These are phyloP conservation scores for Fusarium pseudonygamai DNA, from an alignment of 2,329 filamentous ascomycete species.

Conservation along the genomic window DNA sequence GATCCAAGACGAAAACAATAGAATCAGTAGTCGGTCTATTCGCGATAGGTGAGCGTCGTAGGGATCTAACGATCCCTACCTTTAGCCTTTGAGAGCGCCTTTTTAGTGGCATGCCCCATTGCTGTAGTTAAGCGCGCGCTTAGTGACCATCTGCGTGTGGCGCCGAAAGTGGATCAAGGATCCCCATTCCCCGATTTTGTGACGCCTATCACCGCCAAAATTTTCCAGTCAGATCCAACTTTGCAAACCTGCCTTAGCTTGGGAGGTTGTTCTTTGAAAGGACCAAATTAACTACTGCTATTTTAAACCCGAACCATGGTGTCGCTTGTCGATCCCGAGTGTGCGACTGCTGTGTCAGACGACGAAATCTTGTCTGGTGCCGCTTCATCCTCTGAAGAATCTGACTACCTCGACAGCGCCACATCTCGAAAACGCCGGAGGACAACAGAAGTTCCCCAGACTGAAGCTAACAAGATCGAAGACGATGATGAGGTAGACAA, in stretches of 20 bases:
- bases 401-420: constrained; percentile 60
- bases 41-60: not conserved
- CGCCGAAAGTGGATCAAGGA: constrained; percentile 13
- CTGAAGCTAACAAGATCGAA: constrained; percentile 41
- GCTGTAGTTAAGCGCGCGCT: constrained; percentile 44
- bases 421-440: constrained; percentile 58
- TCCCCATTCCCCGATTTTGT: constrained; percentile 32
- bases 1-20: not conserved
- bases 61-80: too few relatives aligned
- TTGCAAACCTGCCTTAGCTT: constrained; percentile 8
- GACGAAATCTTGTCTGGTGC: constrained; percentile 23
- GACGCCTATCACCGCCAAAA: constrained; percentile 44
- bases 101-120: not conserved
- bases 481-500: constrained; percentile 46
- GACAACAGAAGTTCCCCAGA: constrained; percentile 44
- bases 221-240: constrained; percentile 21
- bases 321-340: constrained; percentile 31
- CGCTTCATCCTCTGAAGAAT: constrained; percentile 50
- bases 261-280: constrained; percentile 17
- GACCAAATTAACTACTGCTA: constrained; percentile 32
- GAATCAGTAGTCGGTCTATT: not conserved
- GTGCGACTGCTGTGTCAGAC: constrained; percentile 29
- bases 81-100: not conserved
- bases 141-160: constrained; percentile 22
- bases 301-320: constrained; percentile 38